phyloP scores from a whole-genome alignment of 139 green algal species.

The Chlamydomonas eustigma region DNA sequence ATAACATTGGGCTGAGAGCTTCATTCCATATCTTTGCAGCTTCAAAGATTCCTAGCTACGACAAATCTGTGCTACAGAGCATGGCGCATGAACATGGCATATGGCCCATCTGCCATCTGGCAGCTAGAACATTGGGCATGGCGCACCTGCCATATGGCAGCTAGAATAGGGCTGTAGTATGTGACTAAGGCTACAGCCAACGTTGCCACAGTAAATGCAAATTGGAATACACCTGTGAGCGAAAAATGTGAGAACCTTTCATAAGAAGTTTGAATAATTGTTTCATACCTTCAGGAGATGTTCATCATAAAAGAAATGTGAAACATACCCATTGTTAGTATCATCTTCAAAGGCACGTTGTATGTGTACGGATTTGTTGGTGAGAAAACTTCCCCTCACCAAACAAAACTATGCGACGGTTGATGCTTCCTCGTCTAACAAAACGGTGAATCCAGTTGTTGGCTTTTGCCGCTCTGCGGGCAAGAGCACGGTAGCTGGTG shows the following conservation, averaged over 20 bases:
- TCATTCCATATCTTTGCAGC: background rate
- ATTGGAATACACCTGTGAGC: background rate
- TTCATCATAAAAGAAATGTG: too few species aligned
- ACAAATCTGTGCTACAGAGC: background rate
- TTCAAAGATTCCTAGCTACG: background rate
- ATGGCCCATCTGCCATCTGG: background rate
- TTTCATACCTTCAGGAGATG: too few species aligned
- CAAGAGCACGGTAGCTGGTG: conserved; percentile 53
- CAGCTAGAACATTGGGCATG: background rate
- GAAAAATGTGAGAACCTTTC: too few species aligned
- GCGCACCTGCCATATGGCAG: background rate
- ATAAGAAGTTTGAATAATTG: too few species aligned
- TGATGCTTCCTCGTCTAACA: conserved; percentile 39
- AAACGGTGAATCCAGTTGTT: conserved; percentile 58
- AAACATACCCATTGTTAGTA: too few species aligned
- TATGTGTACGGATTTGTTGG: too few species aligned
- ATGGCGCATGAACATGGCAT: background rate
- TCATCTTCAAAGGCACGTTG: too few species aligned
- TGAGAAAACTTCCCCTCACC: too few species aligned
- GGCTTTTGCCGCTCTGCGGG: conserved; percentile 42
- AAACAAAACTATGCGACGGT: background rate
- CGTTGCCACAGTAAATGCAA: background rate
- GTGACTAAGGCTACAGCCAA: background rate
- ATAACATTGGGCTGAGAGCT: too few species aligned
- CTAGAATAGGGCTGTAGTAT: background rate